Evolutionary conservation across 1,284 basidiomycete species (phyloP).

Genomic region (Microbotryomycetes sp.): DNA sequence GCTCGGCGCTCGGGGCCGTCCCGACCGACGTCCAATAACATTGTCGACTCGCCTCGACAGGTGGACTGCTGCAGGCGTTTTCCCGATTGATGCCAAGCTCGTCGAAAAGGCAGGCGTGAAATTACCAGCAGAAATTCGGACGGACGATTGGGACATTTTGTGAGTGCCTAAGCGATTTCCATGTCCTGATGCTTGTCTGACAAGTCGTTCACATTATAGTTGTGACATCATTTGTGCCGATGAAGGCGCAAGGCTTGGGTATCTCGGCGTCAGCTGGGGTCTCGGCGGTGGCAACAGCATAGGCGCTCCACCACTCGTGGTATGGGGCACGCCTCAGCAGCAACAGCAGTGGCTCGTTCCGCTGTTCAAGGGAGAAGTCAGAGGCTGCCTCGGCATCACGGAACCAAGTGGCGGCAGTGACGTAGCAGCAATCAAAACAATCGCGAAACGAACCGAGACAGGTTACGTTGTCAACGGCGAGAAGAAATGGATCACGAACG

Average conservation of each 20-base stretch:
- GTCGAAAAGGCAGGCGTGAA: neutral
- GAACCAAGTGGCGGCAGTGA: conserved; percentile 5
- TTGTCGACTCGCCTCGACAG: neutral
- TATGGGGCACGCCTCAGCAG: neutral
- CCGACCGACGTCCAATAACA: no score
- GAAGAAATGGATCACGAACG: conserved; percentile 14
- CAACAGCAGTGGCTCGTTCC: neutral
- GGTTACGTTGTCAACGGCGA: neutral
- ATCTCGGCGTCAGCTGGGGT: neutral
- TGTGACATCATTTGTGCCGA: neutral
- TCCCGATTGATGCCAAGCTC: neutral
- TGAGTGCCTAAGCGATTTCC: no score
- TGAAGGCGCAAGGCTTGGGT: neutral
- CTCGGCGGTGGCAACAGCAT: neutral
- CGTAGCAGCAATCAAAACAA: conserved; percentile 21
- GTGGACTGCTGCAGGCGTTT: neutral
- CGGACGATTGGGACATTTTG: neutral
- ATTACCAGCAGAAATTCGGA: neutral
- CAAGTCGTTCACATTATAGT: no score
- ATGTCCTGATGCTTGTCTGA: no score
- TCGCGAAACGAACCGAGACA: neutral
- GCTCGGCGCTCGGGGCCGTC: no score
- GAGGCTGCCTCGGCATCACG: conserved; percentile 1
- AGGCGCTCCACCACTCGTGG: neutral
- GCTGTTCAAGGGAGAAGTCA: neutral